A percentile compares a stretch with the other conserved stretches of the same genome.
Conservation (phyloP, 208 protist species). For the Naegleria lovaniensis region DNA sequence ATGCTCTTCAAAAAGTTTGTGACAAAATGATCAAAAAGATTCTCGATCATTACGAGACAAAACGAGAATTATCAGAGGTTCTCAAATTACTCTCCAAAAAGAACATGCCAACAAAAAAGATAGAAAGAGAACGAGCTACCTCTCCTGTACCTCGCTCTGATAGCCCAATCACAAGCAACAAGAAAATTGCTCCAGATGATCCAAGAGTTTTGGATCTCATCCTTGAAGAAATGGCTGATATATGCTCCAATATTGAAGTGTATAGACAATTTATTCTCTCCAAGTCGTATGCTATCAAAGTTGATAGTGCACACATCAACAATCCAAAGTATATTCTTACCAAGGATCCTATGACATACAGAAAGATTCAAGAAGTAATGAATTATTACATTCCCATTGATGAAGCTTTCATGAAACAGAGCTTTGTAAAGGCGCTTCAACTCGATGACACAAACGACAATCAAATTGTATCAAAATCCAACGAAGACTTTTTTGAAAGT, state of each 20-base stretch:
- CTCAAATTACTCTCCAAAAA: neutral
- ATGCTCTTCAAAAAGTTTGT: neutral
- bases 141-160: neutral
- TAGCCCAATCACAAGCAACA: neutral
- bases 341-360: neutral
- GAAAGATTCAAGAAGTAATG: constrained; percentile 7
- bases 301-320: neutral
- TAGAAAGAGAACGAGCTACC: neutral
- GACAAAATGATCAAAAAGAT: neutral
- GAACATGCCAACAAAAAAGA: neutral
- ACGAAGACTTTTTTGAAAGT: neutral
- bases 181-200: neutral
- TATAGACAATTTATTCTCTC: neutral
- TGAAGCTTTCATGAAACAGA: constrained; percentile 17
- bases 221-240: neutral
- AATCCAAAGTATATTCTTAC: neutral
- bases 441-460: neutral
- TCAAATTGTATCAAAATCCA: neutral
- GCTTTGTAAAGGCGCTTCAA: neutral
- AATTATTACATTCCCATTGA: constrained; percentile 11
- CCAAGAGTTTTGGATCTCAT: neutral
- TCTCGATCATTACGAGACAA: neutral
- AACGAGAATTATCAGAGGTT: neutral
- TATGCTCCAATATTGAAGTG: neutral
- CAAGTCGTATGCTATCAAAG: neutral